Percentiles rank a stretch among this genome's conserved stretches.
Conservation (phyloP, 768 basidiomycete genomes). For the Xerocomellus amylosporus region DNA sequence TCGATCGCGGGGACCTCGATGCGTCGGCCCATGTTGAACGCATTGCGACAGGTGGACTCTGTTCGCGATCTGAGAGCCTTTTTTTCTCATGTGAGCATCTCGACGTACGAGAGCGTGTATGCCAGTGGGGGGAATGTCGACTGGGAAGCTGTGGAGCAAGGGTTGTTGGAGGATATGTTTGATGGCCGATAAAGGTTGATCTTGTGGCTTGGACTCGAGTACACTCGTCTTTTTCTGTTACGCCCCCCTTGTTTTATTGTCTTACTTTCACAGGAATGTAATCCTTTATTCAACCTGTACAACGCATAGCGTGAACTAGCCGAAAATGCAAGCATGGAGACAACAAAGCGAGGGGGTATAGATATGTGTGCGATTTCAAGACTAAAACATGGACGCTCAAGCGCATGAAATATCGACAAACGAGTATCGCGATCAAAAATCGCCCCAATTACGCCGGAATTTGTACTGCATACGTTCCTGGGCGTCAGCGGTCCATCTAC, state of each 20-base stretch:
- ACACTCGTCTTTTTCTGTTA: neutral
- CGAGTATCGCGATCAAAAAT: slow-evolving; percentile 52
- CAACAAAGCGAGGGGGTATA: slow-evolving; percentile 23
- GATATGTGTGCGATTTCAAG: slow-evolving; percentile 22
- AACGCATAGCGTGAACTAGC: neutral
- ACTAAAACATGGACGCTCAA: neutral
- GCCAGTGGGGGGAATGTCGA: slow-evolving; percentile 77
- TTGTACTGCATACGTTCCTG: slow-evolving; percentile 79
- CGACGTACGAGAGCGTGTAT: slow-evolving; percentile 90
- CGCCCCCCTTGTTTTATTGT: slow-evolving; percentile 8
- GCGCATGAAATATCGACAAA: slow-evolving; percentile 9
- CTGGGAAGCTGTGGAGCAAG: slow-evolving; percentile 84
- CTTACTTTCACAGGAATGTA: slow-evolving; percentile 2
- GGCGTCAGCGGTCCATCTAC: slow-evolving; percentile 42
- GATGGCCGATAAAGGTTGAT: slow-evolving; percentile 55
- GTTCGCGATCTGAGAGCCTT: slow-evolving; percentile 86
- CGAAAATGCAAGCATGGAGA: slow-evolving; percentile 1
- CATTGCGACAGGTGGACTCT: slow-evolving; percentile 73
- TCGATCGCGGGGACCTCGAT: slow-evolving; percentile 42
- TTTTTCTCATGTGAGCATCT: slow-evolving; percentile 85
- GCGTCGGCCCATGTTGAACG: slow-evolving; percentile 71
- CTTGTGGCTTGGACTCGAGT: neutral
- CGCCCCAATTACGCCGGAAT: slow-evolving; percentile 84
- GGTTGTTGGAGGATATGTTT: slow-evolving; percentile 86
- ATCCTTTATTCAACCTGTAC: slow-evolving; percentile 3